Conservation (phyloP, 2,329 filamentous ascomycete species). For the Escovopsis sp. region DNA sequence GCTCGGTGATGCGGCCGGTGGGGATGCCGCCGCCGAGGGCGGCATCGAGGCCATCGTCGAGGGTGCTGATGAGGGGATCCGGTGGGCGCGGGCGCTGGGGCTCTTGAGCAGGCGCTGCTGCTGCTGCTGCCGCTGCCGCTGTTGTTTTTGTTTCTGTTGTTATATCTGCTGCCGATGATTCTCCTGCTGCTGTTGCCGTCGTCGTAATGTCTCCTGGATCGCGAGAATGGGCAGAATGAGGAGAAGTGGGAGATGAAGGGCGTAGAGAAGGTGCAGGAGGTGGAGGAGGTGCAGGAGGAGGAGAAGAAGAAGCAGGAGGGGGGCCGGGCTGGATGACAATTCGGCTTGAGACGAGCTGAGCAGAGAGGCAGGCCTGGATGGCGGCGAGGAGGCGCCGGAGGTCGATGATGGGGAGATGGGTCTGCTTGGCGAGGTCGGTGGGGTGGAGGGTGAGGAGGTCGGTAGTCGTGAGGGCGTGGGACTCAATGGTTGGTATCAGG, state of each 20-base stretch:
- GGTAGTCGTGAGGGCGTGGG: conserved; percentile 57
- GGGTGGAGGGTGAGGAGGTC: conserved; percentile 78
- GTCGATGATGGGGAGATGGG: conserved; percentile 65
- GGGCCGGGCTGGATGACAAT: conserved; percentile 8
- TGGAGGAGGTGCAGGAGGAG: not conserved
- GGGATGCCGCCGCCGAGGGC: conserved; percentile 65
- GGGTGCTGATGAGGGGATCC: conserved; percentile 52
- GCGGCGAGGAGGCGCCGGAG: conserved; percentile 57
- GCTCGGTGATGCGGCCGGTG: conserved; percentile 67
- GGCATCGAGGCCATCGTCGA: conserved; percentile 57
- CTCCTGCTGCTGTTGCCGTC: too few species aligned
- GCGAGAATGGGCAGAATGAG: too few species aligned
- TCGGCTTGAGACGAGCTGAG: conserved; percentile 30
- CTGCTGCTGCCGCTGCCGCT: too few species aligned
- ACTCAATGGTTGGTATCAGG: conserved; percentile 67
- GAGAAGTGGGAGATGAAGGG: not conserved
- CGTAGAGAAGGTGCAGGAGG: not conserved
- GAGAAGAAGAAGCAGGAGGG: conserved; percentile 1
- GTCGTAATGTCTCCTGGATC: too few species aligned
- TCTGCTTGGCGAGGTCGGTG: conserved; percentile 71
- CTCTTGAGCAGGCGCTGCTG: conserved; percentile 7
- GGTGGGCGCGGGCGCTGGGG: too few species aligned
- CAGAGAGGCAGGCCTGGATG: conserved; percentile 51
- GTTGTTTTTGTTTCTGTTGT: conserved; percentile 20
- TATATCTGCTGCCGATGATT: not conserved